Percentiles rank a stretch among this genome's conserved stretches.
These are phyloP conservation scores for Tolypocladium ophioglossoides DNA, from an alignment of 2,329 filamentous ascomycete genomes.

Conservation along the genomic window DNA sequence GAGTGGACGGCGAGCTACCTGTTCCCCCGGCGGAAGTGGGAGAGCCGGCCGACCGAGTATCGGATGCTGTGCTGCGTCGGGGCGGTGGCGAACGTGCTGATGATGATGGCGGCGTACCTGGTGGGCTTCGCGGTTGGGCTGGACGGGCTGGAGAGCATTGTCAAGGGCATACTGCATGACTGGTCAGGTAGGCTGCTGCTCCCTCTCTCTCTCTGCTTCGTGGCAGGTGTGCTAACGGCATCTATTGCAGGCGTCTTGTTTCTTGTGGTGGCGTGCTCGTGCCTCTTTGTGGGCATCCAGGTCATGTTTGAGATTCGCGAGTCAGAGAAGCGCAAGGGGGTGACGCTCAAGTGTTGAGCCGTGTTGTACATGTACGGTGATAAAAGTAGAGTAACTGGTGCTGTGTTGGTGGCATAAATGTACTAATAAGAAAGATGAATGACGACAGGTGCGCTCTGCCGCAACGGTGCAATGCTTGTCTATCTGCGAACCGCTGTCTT, in stretches of 20 bases:
- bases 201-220: not conserved
- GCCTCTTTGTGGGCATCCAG: conserved; percentile 76
- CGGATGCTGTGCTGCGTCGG: conserved; percentile 72
- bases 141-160: conserved; percentile 71
- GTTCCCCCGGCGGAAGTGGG: conserved; percentile 67
- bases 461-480: not conserved
- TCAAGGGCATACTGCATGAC: conserved; percentile 65
- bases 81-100: conserved; percentile 72
- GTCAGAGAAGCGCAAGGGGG: conserved; percentile 69
- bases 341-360: conserved; percentile 67
- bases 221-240: conserved; percentile 10
- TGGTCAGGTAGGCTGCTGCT: conserved; percentile 45
- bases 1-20: conserved; percentile 63
- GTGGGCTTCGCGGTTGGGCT: conserved; percentile 90
- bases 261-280: conserved; percentile 57
- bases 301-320: conserved; percentile 96
- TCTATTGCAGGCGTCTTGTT: conserved; percentile 53
- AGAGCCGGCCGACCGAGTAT: conserved; percentile 58
- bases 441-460: too few relatives aligned
- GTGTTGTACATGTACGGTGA: not conserved
- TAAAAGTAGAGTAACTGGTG: not conserved
- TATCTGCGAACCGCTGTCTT: not conserved
- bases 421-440: not conserved
- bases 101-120: conserved; percentile 94
- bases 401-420: not conserved